These are phyloP conservation scores for Albophoma yamanashiensis DNA, from an alignment of 2,329 filamentous ascomycete genomes.

Conservation along the genomic window DNA sequence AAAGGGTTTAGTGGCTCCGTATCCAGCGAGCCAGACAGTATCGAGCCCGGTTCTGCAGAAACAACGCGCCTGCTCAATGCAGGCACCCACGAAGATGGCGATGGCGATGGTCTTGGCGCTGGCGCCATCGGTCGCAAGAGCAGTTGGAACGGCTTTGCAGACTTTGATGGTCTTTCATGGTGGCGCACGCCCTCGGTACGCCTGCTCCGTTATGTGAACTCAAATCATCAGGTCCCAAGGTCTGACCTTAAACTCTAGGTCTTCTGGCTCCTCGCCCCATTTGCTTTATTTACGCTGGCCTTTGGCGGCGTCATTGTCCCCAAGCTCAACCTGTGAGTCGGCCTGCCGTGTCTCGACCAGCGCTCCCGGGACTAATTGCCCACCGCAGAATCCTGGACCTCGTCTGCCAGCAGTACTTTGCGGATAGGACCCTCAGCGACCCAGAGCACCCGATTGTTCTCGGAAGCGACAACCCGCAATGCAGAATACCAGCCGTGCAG, in stretches of 20 bases:
- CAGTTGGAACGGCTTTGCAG: conserved; percentile 38
- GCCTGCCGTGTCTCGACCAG: background rate
- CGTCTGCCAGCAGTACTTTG: conserved; percentile 74
- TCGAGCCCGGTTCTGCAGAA: background rate
- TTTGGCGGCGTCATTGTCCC: conserved; percentile 82
- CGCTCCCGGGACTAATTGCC: background rate
- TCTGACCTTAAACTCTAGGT: conserved; percentile 39
- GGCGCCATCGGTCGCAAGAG: conserved; percentile 8
- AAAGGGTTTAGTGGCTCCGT: background rate
- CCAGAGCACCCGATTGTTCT: conserved; percentile 51
- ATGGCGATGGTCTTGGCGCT: background rate
- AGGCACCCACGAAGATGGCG: background rate
- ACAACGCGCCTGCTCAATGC: conserved; percentile 3
- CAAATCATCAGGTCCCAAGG: background rate
- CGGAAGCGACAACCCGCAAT: conserved; percentile 66
- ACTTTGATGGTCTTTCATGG: conserved; percentile 52
- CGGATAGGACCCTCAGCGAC: conserved; percentile 49
- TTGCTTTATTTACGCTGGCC: conserved; percentile 71
- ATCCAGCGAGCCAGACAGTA: background rate
- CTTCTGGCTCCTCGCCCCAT: conserved; percentile 74
- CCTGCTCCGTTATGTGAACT: conserved; percentile 1
- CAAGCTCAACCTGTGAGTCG: conserved; percentile 63
- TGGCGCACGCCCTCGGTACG: conserved; percentile 52
- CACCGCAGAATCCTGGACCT: conserved; percentile 57
- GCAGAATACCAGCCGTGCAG: conserved; percentile 69